Base-by-base conservation (phyloP, 495 filamentous ascomycete genomes). In the Neurospora tetrasperma region DNA sequence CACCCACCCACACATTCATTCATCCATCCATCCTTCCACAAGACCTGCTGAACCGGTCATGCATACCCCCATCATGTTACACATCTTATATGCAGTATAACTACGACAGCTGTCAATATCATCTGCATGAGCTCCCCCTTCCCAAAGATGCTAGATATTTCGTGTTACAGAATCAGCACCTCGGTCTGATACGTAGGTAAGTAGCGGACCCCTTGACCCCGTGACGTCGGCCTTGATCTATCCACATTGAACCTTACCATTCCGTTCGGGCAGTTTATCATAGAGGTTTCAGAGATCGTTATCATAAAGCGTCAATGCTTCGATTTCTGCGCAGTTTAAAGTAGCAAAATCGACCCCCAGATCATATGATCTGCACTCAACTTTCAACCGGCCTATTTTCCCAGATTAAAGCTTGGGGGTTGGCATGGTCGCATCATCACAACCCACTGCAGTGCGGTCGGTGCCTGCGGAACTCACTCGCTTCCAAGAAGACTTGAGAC, bases 331-430 rank as follows among this genome's bases (percentile, higher is more conserved):
- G 48, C 48, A 59, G 23, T 73, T 70, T 71, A 69, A 74, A 77
- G 79, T 78, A 78, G 78, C 79, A 78, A 80, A 77, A 42, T 71
- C 72, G 72, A 14, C 20, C 77, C 77, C 79, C 77, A 79, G 77
- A 79, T 83, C 82, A 85, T 84, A 84, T 84, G 83, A 85, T 85
- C 80, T 79, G 76, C 81, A 76, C 68, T 74, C 48, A 71, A 69
- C 31, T 80, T 83, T 84, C 79, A 82, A 71, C 82, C 84, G 83
- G 82, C 71, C 72, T 71, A 77, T 84, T 84, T 81, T 84, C 72
- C 82, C 80, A 83, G 78, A 81, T 76, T 80, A 39, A 59, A 73
- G 71, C 38, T 68, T 27, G 35, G 35, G 68, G 27, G 3, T 39
- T 59, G 43, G 27, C 27, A 31, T 31, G 27, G 27, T 31, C 27